These are phyloP conservation scores for Cornus florida DNA, from an alignment of 148 eudicot species.

Conservation along the genomic window DNA sequence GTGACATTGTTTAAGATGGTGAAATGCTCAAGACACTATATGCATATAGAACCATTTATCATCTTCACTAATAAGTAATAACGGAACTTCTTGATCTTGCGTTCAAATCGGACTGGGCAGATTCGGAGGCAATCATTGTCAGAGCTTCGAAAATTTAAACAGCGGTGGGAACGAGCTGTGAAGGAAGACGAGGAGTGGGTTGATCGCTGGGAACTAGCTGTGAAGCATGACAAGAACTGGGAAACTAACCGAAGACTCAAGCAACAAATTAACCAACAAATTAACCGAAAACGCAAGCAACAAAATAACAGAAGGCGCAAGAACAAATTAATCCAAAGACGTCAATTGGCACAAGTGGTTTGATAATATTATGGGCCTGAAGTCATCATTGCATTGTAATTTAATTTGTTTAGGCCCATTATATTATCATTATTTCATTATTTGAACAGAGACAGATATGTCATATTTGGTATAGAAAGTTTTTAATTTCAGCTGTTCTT, in stretches of 20 bases:
- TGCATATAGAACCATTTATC: not conserved
- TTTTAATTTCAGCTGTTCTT: not conserved
- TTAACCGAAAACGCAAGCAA: not conserved
- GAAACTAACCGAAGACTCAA: constrained; percentile 1
- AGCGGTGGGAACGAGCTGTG: constrained; percentile 40
- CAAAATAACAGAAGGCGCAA: constrained; percentile 5
- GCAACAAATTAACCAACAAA: not conserved
- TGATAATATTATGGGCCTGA: not conserved
- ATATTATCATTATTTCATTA: not conserved
- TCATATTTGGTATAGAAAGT: not conserved
- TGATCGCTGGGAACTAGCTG: constrained; percentile 14
- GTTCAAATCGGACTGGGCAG: constrained; percentile 18
- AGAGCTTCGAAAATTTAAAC: constrained; percentile 36
- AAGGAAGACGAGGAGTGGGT: constrained; percentile 37
- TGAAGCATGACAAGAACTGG: too few species aligned
- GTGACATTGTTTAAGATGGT: not conserved
- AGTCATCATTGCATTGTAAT: not conserved
- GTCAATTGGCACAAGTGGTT: not conserved
- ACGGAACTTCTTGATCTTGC: not conserved
- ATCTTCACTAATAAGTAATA: not conserved
- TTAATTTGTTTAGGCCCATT: not conserved
- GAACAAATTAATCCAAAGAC: not conserved
- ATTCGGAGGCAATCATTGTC: constrained; percentile 34
- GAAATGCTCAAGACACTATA: not conserved
- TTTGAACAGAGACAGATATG: not conserved